Evolutionary conservation across 805 yeast species (phyloP).

Genomic region (Danielia reshetovae): DNA sequence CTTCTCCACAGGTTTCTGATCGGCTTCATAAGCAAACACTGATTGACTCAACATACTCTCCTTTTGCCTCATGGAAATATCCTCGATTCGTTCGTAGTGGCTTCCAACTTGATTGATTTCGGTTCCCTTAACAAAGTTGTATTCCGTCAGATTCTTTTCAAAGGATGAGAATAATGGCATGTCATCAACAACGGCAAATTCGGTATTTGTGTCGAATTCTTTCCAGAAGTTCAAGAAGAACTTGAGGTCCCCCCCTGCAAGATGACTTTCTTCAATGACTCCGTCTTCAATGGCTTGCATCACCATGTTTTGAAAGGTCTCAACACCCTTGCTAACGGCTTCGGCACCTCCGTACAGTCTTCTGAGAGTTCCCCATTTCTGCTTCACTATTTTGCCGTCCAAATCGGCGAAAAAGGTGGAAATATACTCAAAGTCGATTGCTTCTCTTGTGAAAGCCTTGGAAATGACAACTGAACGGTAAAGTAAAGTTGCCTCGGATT

Average conservation of each 20-base stretch:
- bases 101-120: constrained; percentile 6
- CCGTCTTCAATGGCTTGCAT: constrained; percentile 56
- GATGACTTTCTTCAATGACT: constrained; percentile 44
- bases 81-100: constrained; percentile 44
- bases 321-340: constrained; percentile 58
- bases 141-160: constrained; percentile 46
- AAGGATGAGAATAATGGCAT: constrained; percentile 38
- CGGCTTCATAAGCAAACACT: constrained; percentile 38
- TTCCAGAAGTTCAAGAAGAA: constrained; percentile 65
- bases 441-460: constrained; percentile 52
- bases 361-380: constrained; percentile 69
- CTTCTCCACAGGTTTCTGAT: background rate
- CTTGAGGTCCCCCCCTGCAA: constrained; percentile 47
- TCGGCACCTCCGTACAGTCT: constrained; percentile 41
- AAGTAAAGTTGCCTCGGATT: constrained; percentile 49
- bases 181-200: constrained; percentile 23
- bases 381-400: constrained; percentile 43
- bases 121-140: constrained; percentile 29
- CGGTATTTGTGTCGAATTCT: constrained; percentile 39
- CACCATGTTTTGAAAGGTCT: constrained; percentile 66
- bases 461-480: constrained; percentile 65
- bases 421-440: constrained; percentile 64
- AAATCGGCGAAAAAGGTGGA: constrained; percentile 43
- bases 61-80: constrained; percentile 67
- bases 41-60: constrained; percentile 50